phyloP scores from a whole-genome alignment of 768 basidiomycete species.

The Mrakia frigida region DNA sequence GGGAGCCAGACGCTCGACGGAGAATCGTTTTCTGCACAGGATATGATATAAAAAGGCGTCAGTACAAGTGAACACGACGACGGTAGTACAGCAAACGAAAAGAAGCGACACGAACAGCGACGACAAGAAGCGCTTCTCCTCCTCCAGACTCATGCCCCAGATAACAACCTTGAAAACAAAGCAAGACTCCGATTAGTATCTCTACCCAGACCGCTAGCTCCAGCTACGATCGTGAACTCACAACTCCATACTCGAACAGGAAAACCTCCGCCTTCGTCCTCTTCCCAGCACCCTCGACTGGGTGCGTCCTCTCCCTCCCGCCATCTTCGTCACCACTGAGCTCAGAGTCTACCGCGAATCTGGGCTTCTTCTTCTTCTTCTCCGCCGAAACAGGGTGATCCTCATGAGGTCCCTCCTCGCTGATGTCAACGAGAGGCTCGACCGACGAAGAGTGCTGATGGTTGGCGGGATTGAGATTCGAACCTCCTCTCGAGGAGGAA shows the following conservation, averaged over 20 bases:
- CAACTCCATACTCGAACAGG: constrained; percentile 83
- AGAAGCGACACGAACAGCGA: constrained; percentile 63
- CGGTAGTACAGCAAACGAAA: neutral
- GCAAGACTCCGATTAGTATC: neutral
- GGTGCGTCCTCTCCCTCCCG: constrained; percentile 40
- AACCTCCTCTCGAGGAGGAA: constrained; percentile 12
- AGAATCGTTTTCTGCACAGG: constrained; percentile 74
- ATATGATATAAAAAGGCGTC: constrained; percentile 18
- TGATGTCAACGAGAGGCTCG: constrained; percentile 32
- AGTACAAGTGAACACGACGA: neutral
- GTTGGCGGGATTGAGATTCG: constrained; percentile 26
- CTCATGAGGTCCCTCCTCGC: constrained; percentile 18
- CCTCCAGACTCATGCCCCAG: constrained; percentile 94
- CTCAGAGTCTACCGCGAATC: constrained; percentile 33
- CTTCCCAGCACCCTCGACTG: constrained; percentile 31
- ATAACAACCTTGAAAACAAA: constrained; percentile 59
- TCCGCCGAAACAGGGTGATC: constrained; percentile 38
- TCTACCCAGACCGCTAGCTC: neutral
- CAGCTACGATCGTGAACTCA: neutral
- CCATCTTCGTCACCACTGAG: constrained; percentile 34
- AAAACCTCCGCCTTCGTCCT: constrained; percentile 80
- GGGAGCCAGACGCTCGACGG: constrained; percentile 76
- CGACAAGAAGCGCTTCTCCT: constrained; percentile 82
- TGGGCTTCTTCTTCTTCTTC: constrained; percentile 41
- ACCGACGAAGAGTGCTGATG: neutral